These are phyloP conservation scores for Fusarium sacchari DNA, from an alignment of 2,329 filamentous ascomycete species.

Conservation along the genomic window DNA sequence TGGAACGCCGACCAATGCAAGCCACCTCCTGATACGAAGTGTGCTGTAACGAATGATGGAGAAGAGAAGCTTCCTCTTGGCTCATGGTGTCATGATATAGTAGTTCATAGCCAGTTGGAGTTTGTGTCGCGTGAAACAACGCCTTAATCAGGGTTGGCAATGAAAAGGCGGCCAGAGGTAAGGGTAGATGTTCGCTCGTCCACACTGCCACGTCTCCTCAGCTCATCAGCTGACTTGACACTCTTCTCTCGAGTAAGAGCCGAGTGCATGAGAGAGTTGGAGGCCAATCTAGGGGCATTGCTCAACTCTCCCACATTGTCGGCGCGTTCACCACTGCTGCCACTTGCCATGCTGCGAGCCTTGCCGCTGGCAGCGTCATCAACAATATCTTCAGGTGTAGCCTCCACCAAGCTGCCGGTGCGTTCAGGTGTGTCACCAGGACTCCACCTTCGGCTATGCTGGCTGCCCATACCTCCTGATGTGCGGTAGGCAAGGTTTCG, in stretches of 20 bases:
- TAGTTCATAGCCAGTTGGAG: conserved; percentile 9
- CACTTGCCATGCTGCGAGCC: conserved; percentile 63
- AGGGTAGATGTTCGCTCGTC: conserved; percentile 85
- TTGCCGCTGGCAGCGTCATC: conserved; percentile 59
- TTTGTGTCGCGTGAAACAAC: background rate
- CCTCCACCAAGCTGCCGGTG: conserved; percentile 61
- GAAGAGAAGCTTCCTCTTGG: conserved; percentile 24
- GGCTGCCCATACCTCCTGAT: conserved; percentile 57
- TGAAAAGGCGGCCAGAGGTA: conserved; percentile 77
- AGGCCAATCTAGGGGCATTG: conserved; percentile 61
- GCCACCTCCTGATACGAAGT: conserved; percentile 23
- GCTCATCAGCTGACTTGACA: conserved; percentile 74
- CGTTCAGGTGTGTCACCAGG: conserved; percentile 67
- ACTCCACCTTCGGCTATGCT: conserved; percentile 59
- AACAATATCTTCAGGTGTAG: conserved; percentile 47
- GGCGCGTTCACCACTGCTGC: conserved; percentile 68
- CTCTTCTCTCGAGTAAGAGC: conserved; percentile 72
- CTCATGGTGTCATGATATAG: conserved; percentile 28
- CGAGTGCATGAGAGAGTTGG: conserved; percentile 67
- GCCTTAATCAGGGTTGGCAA: conserved; percentile 80
- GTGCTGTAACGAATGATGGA: conserved; percentile 36
- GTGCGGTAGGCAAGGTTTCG: conserved; percentile 61
- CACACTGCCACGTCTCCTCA: conserved; percentile 81
- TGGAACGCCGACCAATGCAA: conserved; percentile 44
- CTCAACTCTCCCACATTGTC: conserved; percentile 68